These are phyloP conservation scores for Cladosporium sp. DNA, from an alignment of 2,329 filamentous ascomycete species.

Conservation along the genomic window DNA sequence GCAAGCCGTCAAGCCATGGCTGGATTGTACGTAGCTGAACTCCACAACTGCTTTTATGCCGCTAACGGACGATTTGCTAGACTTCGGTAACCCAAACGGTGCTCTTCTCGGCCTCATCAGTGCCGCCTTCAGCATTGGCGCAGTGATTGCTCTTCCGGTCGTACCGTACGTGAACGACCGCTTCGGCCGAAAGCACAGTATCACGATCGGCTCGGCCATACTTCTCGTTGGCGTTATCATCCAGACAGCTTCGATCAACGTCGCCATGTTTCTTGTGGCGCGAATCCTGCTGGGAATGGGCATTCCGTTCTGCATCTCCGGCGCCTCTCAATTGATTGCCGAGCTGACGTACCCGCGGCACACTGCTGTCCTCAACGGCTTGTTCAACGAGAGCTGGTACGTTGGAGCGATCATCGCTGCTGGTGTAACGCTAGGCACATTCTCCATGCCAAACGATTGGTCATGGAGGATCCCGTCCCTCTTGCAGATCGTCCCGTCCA, in stretches of 20 bases:
- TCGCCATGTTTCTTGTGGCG: slow-evolving; percentile 37
- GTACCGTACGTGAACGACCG: slow-evolving; percentile 21
- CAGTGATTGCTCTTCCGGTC: neutral
- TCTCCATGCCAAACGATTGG: slow-evolving; percentile 16
- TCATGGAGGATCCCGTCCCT: slow-evolving; percentile 40
- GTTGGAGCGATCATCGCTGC: slow-evolving; percentile 10
- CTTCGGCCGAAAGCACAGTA: slow-evolving; percentile 33
- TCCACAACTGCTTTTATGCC: neutral
- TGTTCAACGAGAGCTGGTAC: slow-evolving; percentile 10
- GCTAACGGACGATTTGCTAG: neutral
- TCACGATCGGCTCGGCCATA: slow-evolving; percentile 33
- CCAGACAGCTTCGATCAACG: slow-evolving; percentile 32
- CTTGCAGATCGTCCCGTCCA: slow-evolving; percentile 21
- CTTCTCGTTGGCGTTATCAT: slow-evolving; percentile 36
- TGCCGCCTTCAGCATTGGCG: slow-evolving; percentile 5
- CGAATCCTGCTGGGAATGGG: slow-evolving; percentile 35
- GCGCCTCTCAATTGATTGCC: slow-evolving; percentile 7
- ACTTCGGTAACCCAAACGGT: slow-evolving; percentile 8
- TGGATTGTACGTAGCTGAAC: neutral
- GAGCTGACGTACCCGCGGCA: slow-evolving; percentile 4
- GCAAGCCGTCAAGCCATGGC: slow-evolving; percentile 10
- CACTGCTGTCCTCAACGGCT: slow-evolving; percentile 2
- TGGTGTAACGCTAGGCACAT: slow-evolving; percentile 4
- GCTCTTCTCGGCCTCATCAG: slow-evolving; percentile 7
- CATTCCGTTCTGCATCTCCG: slow-evolving; percentile 12